Conservation (phyloP, 2,329 filamentous ascomycete species). For the Claviceps humidiphila region DNA sequence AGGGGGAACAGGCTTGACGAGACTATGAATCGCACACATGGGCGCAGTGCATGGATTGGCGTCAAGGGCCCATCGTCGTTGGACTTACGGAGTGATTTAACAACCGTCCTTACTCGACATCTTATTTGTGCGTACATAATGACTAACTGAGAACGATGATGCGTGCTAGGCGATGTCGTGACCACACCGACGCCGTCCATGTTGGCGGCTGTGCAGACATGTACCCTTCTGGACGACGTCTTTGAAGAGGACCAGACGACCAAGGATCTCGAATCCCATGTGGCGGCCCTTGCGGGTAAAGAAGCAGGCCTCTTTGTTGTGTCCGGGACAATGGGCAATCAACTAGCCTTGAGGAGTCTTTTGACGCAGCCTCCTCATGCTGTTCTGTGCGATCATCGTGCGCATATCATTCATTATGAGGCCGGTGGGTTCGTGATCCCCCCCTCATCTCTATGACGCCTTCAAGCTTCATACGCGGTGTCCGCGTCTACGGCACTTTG, state of each 20-base stretch:
- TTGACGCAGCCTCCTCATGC: slow-evolving; percentile 67
- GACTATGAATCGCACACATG: neutral
- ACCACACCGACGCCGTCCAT: slow-evolving; percentile 71
- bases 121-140: neutral
- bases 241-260: slow-evolving; percentile 71
- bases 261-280: slow-evolving; percentile 57
- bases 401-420: slow-evolving; percentile 61
- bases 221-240: slow-evolving; percentile 73
- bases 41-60: slow-evolving; percentile 10
- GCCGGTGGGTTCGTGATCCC: slow-evolving; percentile 39
- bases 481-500: neutral
- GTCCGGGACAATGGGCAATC: slow-evolving; percentile 91
- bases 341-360: slow-evolving; percentile 67
- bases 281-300: slow-evolving; percentile 62
- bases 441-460: neutral
- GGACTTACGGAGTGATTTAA: slow-evolving; percentile 11
- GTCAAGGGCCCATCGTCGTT: slow-evolving; percentile 8
- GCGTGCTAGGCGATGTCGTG: slow-evolving; percentile 32
- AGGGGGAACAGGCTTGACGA: neutral
- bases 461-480: neutral
- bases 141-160: neutral
- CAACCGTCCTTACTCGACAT: neutral
- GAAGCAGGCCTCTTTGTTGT: slow-evolving; percentile 69
- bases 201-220: slow-evolving; percentile 64
- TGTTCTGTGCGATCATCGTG: slow-evolving; percentile 65